phyloP scores from a whole-genome alignment of 192 early-diverging fungal species.

The Backusella luteola region DNA sequence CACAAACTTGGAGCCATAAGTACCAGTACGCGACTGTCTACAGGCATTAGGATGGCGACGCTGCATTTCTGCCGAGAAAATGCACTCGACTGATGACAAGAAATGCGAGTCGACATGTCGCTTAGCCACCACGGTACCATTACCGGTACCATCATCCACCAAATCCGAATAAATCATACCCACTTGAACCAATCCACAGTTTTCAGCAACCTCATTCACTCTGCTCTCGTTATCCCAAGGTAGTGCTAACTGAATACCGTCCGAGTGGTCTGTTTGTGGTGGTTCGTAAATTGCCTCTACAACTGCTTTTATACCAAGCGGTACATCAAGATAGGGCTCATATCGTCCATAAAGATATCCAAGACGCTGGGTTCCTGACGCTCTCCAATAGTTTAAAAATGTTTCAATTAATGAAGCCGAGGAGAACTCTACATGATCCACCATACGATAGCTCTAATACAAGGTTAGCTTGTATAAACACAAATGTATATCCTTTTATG shows the following conservation, averaged over 20 bases:
- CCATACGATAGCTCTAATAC: slow-evolving; percentile 81
- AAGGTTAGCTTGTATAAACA: too few species aligned
- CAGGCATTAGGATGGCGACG: slow-evolving; percentile 64
- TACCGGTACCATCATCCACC: slow-evolving; percentile 72
- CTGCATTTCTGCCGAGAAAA: slow-evolving; percentile 86
- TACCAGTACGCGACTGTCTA: slow-evolving; percentile 72
- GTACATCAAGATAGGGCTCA: slow-evolving; percentile 87
- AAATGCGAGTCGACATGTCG: slow-evolving; percentile 93
- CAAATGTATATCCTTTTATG: neutral
- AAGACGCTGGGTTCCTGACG: slow-evolving; percentile 84
- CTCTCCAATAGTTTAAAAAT: slow-evolving; percentile 86
- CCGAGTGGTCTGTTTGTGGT: slow-evolving; percentile 75
- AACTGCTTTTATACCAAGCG: slow-evolving; percentile 94
- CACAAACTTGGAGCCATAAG: slow-evolving; percentile 92
- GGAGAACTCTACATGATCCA: slow-evolving; percentile 97
- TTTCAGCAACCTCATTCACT: slow-evolving; percentile 59
- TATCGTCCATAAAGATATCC: slow-evolving; percentile 95
- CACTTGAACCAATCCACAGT: slow-evolving; percentile 68
- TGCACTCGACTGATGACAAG: slow-evolving; percentile 85
- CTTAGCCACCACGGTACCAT: slow-evolving; percentile 82
- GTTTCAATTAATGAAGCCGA: slow-evolving; percentile 72
- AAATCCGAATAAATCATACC: slow-evolving; percentile 97
- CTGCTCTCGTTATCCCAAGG: slow-evolving; percentile 58
- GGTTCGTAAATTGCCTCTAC: slow-evolving; percentile 95
- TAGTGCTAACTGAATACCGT: slow-evolving; percentile 63